phyloP scores from a whole-genome alignment of 331 rosid species.

The Telfairia occidentalis region DNA sequence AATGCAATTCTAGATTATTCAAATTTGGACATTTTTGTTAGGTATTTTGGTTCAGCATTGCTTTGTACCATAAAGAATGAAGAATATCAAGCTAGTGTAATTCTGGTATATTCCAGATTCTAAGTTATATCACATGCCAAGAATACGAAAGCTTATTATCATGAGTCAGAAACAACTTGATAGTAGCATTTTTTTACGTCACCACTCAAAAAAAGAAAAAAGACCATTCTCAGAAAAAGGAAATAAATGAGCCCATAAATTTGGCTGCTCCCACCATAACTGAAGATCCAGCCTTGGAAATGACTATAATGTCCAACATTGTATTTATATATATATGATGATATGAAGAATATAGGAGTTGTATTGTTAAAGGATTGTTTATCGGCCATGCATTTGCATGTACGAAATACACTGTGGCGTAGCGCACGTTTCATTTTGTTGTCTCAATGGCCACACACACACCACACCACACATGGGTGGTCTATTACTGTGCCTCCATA shows the following conservation, averaged over 20 bases:
- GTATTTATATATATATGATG: neutral
- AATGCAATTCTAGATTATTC: neutral
- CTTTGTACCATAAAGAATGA: neutral
- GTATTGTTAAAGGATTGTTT: conserved; percentile 5
- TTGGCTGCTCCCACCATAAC: neutral
- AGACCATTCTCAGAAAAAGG: neutral
- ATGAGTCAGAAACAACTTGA: neutral
- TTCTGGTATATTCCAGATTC: neutral
- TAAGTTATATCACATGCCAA: neutral
- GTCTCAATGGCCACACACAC: conserved; percentile 13
- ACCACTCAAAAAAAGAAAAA: neutral
- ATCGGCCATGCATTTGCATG: conserved; percentile 15
- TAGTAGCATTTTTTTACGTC: neutral
- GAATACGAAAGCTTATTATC: neutral
- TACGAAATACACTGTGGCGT: conserved; percentile 11
- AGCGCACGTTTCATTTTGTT: conserved; percentile 9
- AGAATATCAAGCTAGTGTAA: conserved; percentile 5
- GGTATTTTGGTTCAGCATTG: neutral
- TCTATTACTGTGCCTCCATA: conserved; percentile 15
- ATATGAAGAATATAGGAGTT: neutral
- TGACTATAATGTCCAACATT: conserved; percentile 7
- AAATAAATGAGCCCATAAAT: neutral
- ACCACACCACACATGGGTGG: conserved; percentile 13
- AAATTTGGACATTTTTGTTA: neutral
- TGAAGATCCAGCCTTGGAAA: neutral